These are phyloP conservation scores for Crataegus laevigata DNA, from an alignment of 306 rosid genomes.

Conservation along the genomic window DNA sequence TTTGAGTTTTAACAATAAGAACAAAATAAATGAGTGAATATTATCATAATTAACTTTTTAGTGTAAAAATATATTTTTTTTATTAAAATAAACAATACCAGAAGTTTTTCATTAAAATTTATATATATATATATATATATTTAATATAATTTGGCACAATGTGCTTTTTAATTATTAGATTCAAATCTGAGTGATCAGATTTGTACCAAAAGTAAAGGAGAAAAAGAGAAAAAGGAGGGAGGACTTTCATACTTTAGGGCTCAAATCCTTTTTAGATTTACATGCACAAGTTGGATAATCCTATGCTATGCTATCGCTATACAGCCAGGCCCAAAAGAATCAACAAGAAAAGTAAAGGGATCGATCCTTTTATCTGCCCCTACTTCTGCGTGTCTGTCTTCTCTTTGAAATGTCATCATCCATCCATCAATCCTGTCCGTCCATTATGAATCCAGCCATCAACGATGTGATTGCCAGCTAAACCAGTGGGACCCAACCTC, in stretches of 20 bases:
- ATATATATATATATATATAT: background rate
- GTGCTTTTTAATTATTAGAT: background rate
- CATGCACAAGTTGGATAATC: conserved; percentile 16
- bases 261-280: background rate
- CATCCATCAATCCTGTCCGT: conserved; percentile 26
- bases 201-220: background rate
- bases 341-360: background rate
- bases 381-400: background rate
- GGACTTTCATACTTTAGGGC: conserved; percentile 1
- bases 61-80: too few species aligned
- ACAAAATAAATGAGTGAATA: too few species aligned
- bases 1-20: too few species aligned
- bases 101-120: too few species aligned
- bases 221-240: background rate
- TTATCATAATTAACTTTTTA: too few species aligned
- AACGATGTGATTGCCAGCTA: conserved; percentile 28
- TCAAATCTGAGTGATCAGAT: conserved; percentile 7
- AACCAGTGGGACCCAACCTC: conserved; percentile 8
- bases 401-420: background rate
- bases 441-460: background rate
- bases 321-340: background rate
- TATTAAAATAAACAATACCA: too few species aligned
- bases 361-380: background rate
- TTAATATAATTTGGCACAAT: background rate
- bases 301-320: background rate